Conservation (phyloP, 805 yeast genomes). For the Kodamaea jinghongensis region DNA sequence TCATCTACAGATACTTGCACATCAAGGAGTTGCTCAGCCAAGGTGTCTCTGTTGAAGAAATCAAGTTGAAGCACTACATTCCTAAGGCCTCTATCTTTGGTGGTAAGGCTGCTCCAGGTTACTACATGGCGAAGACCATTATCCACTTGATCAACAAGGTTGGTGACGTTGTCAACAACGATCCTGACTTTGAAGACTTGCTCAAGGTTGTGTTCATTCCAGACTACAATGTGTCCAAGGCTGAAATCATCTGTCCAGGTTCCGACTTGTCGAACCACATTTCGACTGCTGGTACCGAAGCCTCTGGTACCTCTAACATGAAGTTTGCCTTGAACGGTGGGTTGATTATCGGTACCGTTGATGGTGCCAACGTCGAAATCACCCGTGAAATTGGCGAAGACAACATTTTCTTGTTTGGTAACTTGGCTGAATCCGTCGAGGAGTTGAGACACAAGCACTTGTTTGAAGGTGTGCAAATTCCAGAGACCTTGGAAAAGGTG, state of each 20-base stretch:
- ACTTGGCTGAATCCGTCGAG: conserved; percentile 85
- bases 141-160: conserved; percentile 84
- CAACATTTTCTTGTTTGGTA: conserved; percentile 88
- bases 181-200: conserved; percentile 67
- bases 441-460: conserved; percentile 75
- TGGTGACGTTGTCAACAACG: conserved; percentile 75
- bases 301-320: conserved; percentile 95
- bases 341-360: conserved; percentile 90
- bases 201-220: conserved; percentile 87
- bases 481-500: conserved; percentile 59
- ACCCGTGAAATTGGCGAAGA: conserved; percentile 93
- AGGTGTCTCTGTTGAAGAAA: conserved; percentile 38
- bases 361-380: conserved; percentile 95
- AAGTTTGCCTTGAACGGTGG: conserved; percentile 94
- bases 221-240: conserved; percentile 92
- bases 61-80: conserved; percentile 59
- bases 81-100: conserved; percentile 85
- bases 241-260: conserved; percentile 87
- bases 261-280: conserved; percentile 90
- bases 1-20: conserved; percentile 74
- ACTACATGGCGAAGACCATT: conserved; percentile 89
- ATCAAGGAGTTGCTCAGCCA: conserved; percentile 66
- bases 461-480: conserved; percentile 56
- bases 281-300: conserved; percentile 97
- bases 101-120: conserved; percentile 98